Evolutionary conservation across 106 monocot species (phyloP), one percentile per base, ranked within the genome.

Genomic region (Amphibolis antarctica): DNA sequence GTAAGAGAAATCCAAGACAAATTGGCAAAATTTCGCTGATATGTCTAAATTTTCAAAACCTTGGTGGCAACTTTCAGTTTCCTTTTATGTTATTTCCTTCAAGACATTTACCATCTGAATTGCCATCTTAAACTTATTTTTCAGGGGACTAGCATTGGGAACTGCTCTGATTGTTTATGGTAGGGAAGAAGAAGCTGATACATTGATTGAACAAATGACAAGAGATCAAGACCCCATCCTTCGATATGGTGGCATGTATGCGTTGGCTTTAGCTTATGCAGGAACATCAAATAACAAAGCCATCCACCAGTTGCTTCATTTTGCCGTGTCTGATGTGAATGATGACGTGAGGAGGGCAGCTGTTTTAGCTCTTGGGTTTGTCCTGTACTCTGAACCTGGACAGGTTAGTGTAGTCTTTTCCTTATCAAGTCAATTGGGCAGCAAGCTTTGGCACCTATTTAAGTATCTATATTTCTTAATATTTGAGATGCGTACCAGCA

Each of bases 211-310:
- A 71, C 87, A 92, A 66, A 77, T 99, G 78, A 99, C 98, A 19
- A 85, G 87, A 69, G 98, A 99, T 75, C 98, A 92, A 71, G 98
- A 99, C 71, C 98, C 98, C 45, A 99, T 99, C 72, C 77, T 99
- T 60, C 86, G 98, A 56, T 99, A 99, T 77, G 98, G 98, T 68
- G 98, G 98, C 26, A 99, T 99, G 91, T 99, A 91, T 52, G 98
- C 98, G 10, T 69, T 99, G 71, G 98, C 87, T 28, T 74, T 99
- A 69, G 98, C 91, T 27, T 99, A 99, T 66, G 76, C 91, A 4
- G 98, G 98, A 44, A 99, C 98, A 21, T 78, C 98, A 59, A 99
- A 99, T 71, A 99, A 99, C 66, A 99, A 92, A 74, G 98, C 98
- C 58, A 99, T 99, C 63, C 98, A 92, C 62, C 90, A 99, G 66